Evolutionary conservation across 768 basidiomycete genomes (phyloP).

Genomic region (Mycena capillaripes): DNA sequence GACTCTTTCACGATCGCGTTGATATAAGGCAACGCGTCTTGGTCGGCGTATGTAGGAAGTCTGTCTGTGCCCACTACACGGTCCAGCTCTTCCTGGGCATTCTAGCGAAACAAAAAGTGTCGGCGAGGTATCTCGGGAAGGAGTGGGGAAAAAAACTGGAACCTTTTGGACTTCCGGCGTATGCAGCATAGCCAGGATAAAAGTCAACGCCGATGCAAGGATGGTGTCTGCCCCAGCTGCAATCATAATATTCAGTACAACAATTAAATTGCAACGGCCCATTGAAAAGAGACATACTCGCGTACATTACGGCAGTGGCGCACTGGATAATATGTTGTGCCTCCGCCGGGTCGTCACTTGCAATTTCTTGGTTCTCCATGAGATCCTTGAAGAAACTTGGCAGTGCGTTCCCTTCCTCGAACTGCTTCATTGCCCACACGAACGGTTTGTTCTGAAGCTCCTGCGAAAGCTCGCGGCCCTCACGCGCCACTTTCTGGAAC

Average conservation of each 20-base stretch:
- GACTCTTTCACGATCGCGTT: constrained; percentile 26
- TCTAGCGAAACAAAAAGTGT: background rate
- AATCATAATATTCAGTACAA: background rate
- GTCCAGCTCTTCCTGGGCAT: constrained; percentile 26
- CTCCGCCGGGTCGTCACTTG: constrained; percentile 27
- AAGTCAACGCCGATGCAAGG: constrained; percentile 27
- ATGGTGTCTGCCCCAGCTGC: constrained; percentile 34
- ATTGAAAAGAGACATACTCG: constrained; percentile 8
- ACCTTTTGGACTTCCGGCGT: constrained; percentile 34
- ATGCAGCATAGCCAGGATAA: constrained; percentile 39
- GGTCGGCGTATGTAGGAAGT: constrained; percentile 14
- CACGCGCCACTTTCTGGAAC: constrained; percentile 49
- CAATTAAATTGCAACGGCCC: too few species aligned
- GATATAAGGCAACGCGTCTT: constrained; percentile 19
- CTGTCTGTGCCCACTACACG: constrained; percentile 27
- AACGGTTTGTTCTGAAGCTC: constrained; percentile 32
- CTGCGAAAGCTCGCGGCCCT: constrained; percentile 28
- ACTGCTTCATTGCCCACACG: constrained; percentile 29
- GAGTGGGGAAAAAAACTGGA: background rate
- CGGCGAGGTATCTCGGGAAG: background rate
- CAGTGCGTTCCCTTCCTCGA: constrained; percentile 30
- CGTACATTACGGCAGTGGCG: constrained; percentile 33
- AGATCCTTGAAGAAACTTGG: constrained; percentile 37
- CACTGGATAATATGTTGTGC: constrained; percentile 27
- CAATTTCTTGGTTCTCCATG: constrained; percentile 31